A percentile compares a stretch with the other conserved stretches of the same genome.
These are phyloP conservation scores for Salix brachista DNA, from an alignment of 345 rosid genomes.

Conservation along the genomic window DNA sequence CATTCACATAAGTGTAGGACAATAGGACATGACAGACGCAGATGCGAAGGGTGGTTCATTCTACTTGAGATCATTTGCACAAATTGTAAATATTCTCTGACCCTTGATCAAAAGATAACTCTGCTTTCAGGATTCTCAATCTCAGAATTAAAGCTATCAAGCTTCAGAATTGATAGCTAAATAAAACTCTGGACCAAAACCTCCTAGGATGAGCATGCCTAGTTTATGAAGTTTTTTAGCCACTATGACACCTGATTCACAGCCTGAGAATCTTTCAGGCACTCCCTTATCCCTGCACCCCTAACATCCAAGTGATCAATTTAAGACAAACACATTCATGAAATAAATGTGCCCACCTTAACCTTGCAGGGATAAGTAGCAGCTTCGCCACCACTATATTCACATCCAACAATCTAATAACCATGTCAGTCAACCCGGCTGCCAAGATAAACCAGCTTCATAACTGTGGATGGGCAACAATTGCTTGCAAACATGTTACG, in stretches of 20 bases:
- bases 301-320: conserved; percentile 56
- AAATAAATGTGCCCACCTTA: conserved; percentile 97
- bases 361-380: conserved; percentile 96
- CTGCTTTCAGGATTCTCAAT: neutral
- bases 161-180: conserved; percentile 1
- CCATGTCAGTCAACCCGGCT: conserved; percentile 82
- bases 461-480: conserved; percentile 63
- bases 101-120: neutral
- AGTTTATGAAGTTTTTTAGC: neutral
- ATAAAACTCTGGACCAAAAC: neutral
- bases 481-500: conserved; percentile 47
- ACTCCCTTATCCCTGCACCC: conserved; percentile 93
- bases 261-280: conserved; percentile 11
- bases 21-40: neutral
- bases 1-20: neutral
- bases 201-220: neutral
- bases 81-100: neutral
- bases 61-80: neutral
- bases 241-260: neutral
- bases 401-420: conserved; percentile 36
- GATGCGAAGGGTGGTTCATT: neutral
- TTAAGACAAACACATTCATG: conserved; percentile 74
- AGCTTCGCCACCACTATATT: conserved; percentile 41
- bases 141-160: conserved; percentile 1
- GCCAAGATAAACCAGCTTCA: conserved; percentile 80